A percentile compares a stretch with the other conserved stretches of the same genome.
Evolutionary conservation across 2,329 filamentous ascomycete species (phyloP).

Genomic region (Ceratocystiopsis minuta): DNA sequence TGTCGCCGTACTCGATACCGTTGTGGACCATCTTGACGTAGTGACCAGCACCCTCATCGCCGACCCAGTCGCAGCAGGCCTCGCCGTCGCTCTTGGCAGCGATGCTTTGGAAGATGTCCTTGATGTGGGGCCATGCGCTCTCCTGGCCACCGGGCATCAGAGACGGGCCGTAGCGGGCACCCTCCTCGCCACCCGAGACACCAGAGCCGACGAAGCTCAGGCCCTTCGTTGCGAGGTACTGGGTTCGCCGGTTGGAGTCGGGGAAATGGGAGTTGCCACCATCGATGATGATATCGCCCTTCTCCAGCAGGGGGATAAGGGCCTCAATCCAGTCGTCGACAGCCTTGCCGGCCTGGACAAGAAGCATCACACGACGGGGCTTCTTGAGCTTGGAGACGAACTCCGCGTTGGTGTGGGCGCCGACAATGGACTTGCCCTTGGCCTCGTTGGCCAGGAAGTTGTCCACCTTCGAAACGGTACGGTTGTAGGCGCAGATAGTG

Average conservation of each 20-base stretch:
- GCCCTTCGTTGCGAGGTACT: conserved; percentile 72
- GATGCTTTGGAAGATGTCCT: conserved; percentile 97
- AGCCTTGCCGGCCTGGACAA: conserved; percentile 94
- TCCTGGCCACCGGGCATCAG: conserved; percentile 99
- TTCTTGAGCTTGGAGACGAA: conserved; percentile 94
- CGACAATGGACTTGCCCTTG: conserved; percentile 89
- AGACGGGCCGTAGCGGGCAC: conserved; percentile 90
- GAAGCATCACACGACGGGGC: conserved; percentile 91
- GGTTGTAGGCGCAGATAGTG: conserved; percentile 97
- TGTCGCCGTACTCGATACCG: conserved; percentile 99
- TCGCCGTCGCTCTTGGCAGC: conserved; percentile 94
- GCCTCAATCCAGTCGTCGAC: conserved; percentile 98
- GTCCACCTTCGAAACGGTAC: conserved; percentile 96
- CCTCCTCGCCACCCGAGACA: conserved; percentile 98
- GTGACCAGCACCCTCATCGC: conserved; percentile 97
- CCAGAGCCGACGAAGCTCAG: conserved; percentile 92
- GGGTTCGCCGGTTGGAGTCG: conserved; percentile 91
- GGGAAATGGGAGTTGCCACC: conserved; percentile 99
- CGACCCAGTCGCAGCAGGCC: conserved; percentile 98
- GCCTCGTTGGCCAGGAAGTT: conserved; percentile 79
- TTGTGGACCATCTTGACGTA: conserved; percentile 99
- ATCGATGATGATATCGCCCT: conserved; percentile 97
- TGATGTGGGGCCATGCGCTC: conserved; percentile 94
- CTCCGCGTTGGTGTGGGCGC: conserved; percentile 84
- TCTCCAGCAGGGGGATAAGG: conserved; percentile 64